These are phyloP conservation scores for Leccinum longicurvipes DNA, from an alignment of 768 basidiomycete species.

Conservation along the genomic window DNA sequence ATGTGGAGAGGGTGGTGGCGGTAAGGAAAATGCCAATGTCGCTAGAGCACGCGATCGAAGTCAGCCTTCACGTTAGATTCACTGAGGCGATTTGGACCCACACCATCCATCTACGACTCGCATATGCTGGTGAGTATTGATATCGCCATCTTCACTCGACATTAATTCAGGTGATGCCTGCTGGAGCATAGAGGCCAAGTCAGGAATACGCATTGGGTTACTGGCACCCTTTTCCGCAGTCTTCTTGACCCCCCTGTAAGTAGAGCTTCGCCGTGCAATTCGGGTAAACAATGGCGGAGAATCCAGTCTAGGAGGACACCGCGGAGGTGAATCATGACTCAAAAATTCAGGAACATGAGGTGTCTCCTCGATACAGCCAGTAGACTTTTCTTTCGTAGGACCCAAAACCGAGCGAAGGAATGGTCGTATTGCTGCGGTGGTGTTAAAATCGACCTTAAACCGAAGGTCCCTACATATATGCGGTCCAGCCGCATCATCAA, in stretches of 20 bases:
- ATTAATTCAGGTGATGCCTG: slow-evolving; percentile 23
- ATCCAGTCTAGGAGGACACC: slow-evolving; percentile 21
- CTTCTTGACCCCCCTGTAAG: background rate
- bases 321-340: slow-evolving; percentile 27
- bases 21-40: slow-evolving; percentile 40
- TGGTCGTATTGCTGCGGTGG: slow-evolving; percentile 19
- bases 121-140: slow-evolving; percentile 47
- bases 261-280: slow-evolving; percentile 8
- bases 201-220: slow-evolving; percentile 19
- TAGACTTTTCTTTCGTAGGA: slow-evolving; percentile 10
- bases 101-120: slow-evolving; percentile 64
- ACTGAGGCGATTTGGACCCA: slow-evolving; percentile 32
- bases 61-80: slow-evolving; percentile 3
- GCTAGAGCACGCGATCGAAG: slow-evolving; percentile 12
- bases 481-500: background rate
- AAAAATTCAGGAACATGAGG: slow-evolving; percentile 31
- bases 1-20: slow-evolving; percentile 32
- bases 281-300: slow-evolving; percentile 49
- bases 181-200: slow-evolving; percentile 28
- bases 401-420: slow-evolving; percentile 28
- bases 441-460: slow-evolving; percentile 28
- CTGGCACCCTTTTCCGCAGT: background rate
- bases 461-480: slow-evolving; percentile 30
- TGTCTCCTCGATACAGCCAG: slow-evolving; percentile 9
- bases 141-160: slow-evolving; percentile 41